Evolutionary conservation across 2,329 filamentous ascomycete species (phyloP).

Genomic region (Celoporthe dispersa): DNA sequence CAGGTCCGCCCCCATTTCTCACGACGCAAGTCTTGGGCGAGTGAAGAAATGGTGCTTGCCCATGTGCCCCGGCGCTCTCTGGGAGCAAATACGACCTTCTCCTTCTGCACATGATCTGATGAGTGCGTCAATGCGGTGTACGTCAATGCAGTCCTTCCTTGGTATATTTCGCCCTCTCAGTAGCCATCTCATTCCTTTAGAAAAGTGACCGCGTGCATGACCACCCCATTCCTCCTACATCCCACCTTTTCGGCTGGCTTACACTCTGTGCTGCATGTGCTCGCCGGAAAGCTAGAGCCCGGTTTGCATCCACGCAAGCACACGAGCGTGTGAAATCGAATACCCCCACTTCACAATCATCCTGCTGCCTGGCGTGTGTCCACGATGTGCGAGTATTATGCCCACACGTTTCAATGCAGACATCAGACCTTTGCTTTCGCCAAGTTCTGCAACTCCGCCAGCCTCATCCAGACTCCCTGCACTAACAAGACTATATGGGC

Average conservation of each 20-base stretch:
- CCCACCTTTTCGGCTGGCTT: background rate
- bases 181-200: background rate
- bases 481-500: constrained; percentile 41
- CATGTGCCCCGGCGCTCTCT: background rate
- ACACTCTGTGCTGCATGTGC: background rate
- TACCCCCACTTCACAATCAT: background rate
- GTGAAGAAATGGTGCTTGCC: background rate
- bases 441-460: constrained; percentile 41
- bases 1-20: background rate
- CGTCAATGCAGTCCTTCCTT: background rate
- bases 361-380: background rate
- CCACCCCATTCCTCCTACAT: background rate
- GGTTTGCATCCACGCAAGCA: background rate
- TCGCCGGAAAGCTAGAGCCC: background rate
- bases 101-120: background rate
- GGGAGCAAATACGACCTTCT: background rate
- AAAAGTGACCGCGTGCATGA: background rate
- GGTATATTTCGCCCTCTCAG: background rate
- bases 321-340: background rate
- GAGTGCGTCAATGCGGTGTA: constrained; percentile 1
- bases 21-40: background rate
- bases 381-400: constrained; percentile 46
- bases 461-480: constrained; percentile 44
- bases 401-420: constrained; percentile 43
- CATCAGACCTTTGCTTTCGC: constrained; percentile 42